Base-by-base conservation (phyloP, 106 monocot genomes). In the Alisma plantagoaquatica region DNA sequence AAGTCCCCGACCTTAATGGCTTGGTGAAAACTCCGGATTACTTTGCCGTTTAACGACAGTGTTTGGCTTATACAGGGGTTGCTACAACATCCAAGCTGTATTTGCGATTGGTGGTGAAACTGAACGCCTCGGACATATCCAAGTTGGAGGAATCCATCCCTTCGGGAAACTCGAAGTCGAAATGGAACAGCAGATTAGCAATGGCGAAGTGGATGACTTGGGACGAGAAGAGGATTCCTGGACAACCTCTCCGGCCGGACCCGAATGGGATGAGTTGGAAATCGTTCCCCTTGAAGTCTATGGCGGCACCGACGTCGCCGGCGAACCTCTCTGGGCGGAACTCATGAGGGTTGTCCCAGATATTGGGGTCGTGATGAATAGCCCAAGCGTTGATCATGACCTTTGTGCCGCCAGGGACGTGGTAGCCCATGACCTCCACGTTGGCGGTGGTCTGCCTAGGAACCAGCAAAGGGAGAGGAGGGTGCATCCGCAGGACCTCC, bases 341-440 rank as follows among this genome's bases (percentile, higher is more conserved):
- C 1, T 45, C 46, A 7, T 60, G 30, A 28, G 60, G 29, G 8
- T 19, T 7, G 2, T 60, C 46, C 45, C 46, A 60, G 26, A 4
- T 30, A 18, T 47, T 29, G 28, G 60, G 60, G 27, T 60, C 41
- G 60, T 47, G 48, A 46, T 60, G n/a, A n/a, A n/a, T n/a, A n/a
- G n/a, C n/a, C n/a, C n/a, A n/a, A n/a, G n/a, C n/a, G n/a, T n/a
- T n/a, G 18, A 60, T 19, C 0, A 60, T 29, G 25, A 44, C n/a
- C 21, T 41, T 60, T 26, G 29, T 46, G 26, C 20, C 18, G 0
- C n/a, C 11, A 0, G 43, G 45, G 11, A 60, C 41, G 1, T 60
- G 29, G 31, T 38, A 46, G 15, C 45, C 45, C 21, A 12, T 10
- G 2, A 46, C 1, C 12, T 60, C 21, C 28, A 16, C 4, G 4